A percentile compares a stretch with the other conserved stretches of the same genome.
phyloP scores from a whole-genome alignment of 2,329 filamentous ascomycete genomes.

The Fusarium penzigii region DNA sequence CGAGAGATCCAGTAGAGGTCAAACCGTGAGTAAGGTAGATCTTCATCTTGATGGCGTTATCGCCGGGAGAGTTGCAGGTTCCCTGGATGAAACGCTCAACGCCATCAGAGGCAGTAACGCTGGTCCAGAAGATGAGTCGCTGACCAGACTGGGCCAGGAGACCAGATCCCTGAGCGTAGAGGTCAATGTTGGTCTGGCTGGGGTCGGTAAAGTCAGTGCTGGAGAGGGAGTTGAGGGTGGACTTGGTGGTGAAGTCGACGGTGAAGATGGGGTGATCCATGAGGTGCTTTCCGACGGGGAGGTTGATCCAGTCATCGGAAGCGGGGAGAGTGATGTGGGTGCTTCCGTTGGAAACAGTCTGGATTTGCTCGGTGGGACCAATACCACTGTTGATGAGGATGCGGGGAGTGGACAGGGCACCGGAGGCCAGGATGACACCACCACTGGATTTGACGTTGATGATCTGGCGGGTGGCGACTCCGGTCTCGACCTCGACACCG shows the following conservation, averaged over 20 bases:
- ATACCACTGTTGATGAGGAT: constrained; percentile 63
- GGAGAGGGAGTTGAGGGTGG: constrained; percentile 36
- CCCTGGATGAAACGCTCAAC: constrained; percentile 43
- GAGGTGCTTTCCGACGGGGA: constrained; percentile 61
- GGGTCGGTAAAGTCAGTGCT: constrained; percentile 27
- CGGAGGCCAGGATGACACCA: constrained; percentile 64
- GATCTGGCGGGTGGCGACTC: constrained; percentile 43
- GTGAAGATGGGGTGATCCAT: constrained; percentile 55
- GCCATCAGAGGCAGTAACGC: constrained; percentile 41
- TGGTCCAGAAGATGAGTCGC: constrained; percentile 49
- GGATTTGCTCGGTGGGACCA: constrained; percentile 61
- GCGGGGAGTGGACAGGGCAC: constrained; percentile 69
- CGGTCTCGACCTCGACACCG: constrained; percentile 69
- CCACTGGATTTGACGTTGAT: constrained; percentile 27
- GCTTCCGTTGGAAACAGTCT: constrained; percentile 49
- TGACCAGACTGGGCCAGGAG: constrained; percentile 47
- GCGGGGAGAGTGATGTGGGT: constrained; percentile 55
- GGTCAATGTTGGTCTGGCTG: constrained; percentile 29
- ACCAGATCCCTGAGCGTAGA: constrained; percentile 39
- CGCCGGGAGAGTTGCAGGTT: constrained; percentile 44
- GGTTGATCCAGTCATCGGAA: constrained; percentile 54
- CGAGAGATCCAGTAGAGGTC: constrained; percentile 47
- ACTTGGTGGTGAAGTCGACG: constrained; percentile 42
- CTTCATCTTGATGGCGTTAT: constrained; percentile 46
- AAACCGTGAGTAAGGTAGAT: constrained; percentile 54